A percentile compares a stretch with the other conserved stretches of the same genome.
phyloP scores from a whole-genome alignment of 257 asterid species.

The Lithospermum erythrorhizon region DNA sequence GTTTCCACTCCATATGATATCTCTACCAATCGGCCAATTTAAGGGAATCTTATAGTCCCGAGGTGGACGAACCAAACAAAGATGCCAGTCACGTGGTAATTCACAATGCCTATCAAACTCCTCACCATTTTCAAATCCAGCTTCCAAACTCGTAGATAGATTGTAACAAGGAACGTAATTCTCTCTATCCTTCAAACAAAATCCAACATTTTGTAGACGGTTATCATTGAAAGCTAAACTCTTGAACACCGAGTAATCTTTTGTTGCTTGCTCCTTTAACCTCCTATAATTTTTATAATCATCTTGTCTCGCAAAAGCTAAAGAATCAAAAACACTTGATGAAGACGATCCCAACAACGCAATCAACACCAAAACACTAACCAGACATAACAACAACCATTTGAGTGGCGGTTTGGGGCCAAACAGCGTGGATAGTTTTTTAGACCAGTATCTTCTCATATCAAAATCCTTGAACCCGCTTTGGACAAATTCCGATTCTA shows the following conservation, averaged over 20 bases:
- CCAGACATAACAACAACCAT: constrained; percentile 63
- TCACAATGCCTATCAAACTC: constrained; percentile 94
- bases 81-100: constrained; percentile 35
- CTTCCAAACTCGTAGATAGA: constrained; percentile 60
- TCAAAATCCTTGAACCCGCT: constrained; percentile 35
- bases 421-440: constrained; percentile 37
- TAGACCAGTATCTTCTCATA: constrained; percentile 89
- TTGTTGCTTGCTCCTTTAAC: constrained; percentile 58
- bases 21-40: constrained; percentile 92
- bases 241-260: constrained; percentile 62
- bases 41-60: constrained; percentile 87
- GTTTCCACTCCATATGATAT: constrained; percentile 85
- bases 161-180: constrained; percentile 89
- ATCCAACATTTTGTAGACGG: constrained; percentile 43
- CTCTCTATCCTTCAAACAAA: constrained; percentile 86
- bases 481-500: constrained; percentile 7
- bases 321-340: constrained; percentile 40
- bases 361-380: constrained; percentile 47
- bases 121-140: constrained; percentile 74
- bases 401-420: constrained; percentile 73
- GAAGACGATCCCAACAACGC: constrained; percentile 57
- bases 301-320: constrained; percentile 39
- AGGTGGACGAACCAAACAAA: constrained; percentile 87
- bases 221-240: constrained; percentile 36
- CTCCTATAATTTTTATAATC: constrained; percentile 50